Evolutionary conservation across 768 basidiomycete genomes (phyloP), one percentile per base, ranked within the genome.

Genomic region (Kwoniella dejecticola): DNA sequence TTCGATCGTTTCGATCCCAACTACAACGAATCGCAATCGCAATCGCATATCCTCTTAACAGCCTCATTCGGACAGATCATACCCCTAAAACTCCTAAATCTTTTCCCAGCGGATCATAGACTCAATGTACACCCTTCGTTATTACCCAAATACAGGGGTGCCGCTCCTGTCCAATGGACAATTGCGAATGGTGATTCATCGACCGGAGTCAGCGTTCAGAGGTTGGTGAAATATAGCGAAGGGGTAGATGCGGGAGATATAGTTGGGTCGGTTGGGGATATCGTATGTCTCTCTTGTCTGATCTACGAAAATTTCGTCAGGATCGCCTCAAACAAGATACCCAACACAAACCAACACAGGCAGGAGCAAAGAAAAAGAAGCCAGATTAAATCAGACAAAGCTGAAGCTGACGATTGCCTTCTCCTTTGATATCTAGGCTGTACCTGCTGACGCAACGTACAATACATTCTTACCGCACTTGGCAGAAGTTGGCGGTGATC

Each of bases 51-150:
- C 29, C 82, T 96, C 8, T 71, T 97, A 5, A 92, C 92, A 0
- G 90, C 93, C 5, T 95, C 93, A 0, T 95, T 95, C 65, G 93
- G 93, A 0, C 88, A 89, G 46, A 91, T 94, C 66, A 83, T 97
- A 12, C 84, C 90, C 0, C 74, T 81, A 4, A 70, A 81, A 2
- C 80, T 89, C 53, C 84, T 96, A 15, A 72, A 81, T 13, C 81
- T 83, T 40, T 95, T 95, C 70, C 82, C 80, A 0, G 81, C 81
- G 0, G 69, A 77, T 0, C 84, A 85, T 46, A 81, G 88, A 23
- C 81, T 97, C 36, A 96, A 97, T 71, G 85, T 97, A 5, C 93
- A 97, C 70, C 91, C 92, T 0, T 94, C 92, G 33, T 80, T 91
- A 0, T 83, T 97, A 31, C 93, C 93, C 0, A 81, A 83, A 26